phyloP scores from a whole-genome alignment of 2,329 filamentous ascomycete species.

The Mariannaea elegans region DNA sequence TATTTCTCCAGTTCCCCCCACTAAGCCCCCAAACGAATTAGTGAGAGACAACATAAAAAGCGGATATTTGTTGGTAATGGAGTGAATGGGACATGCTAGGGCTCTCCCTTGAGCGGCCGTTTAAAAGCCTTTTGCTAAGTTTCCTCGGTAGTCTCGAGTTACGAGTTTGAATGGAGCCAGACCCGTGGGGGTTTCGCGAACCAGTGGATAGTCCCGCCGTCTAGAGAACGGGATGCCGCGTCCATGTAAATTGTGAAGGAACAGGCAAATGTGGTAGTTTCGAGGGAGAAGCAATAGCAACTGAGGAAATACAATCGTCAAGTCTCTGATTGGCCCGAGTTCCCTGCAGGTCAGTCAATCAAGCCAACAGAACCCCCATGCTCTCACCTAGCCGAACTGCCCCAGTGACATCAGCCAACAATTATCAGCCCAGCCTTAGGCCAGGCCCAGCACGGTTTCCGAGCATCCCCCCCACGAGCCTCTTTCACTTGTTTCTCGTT shows the following conservation, averaged over 20 bases:
- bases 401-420: too few relatives aligned
- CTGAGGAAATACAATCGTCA: conserved; percentile 5
- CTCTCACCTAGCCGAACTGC: background rate
- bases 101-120: too few relatives aligned
- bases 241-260: too few relatives aligned
- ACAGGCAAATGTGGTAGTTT: background rate
- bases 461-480: background rate
- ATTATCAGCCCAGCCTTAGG: background rate
- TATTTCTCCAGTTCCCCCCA: too few relatives aligned
- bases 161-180: background rate
- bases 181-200: conserved; percentile 15
- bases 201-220: background rate
- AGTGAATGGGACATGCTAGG: conserved; percentile 22
- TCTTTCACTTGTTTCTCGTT: conserved; percentile 7
- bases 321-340: conserved; percentile 5
- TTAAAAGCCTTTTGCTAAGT: too few relatives aligned
- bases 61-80: conserved; percentile 38
- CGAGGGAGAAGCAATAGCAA: conserved; percentile 9
- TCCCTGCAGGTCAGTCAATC: too few relatives aligned
- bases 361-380: background rate
- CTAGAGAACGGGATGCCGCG: background rate
- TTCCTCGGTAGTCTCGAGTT: background rate
- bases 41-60: conserved; percentile 17
- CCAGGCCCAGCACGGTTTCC: background rate
- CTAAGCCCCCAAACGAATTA: background rate